phyloP scores from a whole-genome alignment of 768 basidiomycete species.

The Rubroboletus satanas region DNA sequence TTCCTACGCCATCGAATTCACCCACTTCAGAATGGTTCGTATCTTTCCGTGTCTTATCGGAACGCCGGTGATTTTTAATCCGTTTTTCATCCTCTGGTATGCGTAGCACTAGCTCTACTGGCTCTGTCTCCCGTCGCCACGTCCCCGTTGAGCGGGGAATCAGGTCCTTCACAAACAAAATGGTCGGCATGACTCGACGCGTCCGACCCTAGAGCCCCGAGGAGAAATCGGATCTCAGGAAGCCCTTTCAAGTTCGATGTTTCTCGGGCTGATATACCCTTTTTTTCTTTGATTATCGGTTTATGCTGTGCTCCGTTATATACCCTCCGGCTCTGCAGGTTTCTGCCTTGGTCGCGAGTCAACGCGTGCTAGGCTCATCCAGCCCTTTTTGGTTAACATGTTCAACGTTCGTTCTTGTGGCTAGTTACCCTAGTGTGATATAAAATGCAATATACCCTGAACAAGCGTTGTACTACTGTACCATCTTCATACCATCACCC shows the following conservation, averaged over 20 bases:
- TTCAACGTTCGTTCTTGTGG: constrained; percentile 10
- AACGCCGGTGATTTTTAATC: background rate
- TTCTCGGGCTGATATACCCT: background rate
- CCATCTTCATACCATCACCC: no score
- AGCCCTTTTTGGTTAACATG: background rate
- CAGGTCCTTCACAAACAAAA: constrained; percentile 3
- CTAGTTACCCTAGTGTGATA: background rate
- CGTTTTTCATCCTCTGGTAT: background rate
- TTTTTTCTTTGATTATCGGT: background rate
- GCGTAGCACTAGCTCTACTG: background rate
- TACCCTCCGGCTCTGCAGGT: background rate
- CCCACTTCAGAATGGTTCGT: constrained; percentile 15
- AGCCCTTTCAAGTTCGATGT: constrained; percentile 5
- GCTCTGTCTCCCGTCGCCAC: constrained; percentile 8
- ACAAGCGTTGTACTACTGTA: background rate
- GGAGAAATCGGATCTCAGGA: constrained; percentile 14
- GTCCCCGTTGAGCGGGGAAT: background rate
- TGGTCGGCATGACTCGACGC: constrained; percentile 8
- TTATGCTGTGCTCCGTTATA: background rate
- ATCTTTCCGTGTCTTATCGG: background rate
- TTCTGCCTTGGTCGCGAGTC: constrained; percentile 2
- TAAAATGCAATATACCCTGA: background rate
- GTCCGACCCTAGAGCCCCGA: constrained; percentile 1
- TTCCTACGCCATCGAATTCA: background rate
- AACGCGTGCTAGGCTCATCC: constrained; percentile 7